Conservation (phyloP, 2,329 filamentous ascomycete genomes). For the Fusarium newnesense region DNA sequence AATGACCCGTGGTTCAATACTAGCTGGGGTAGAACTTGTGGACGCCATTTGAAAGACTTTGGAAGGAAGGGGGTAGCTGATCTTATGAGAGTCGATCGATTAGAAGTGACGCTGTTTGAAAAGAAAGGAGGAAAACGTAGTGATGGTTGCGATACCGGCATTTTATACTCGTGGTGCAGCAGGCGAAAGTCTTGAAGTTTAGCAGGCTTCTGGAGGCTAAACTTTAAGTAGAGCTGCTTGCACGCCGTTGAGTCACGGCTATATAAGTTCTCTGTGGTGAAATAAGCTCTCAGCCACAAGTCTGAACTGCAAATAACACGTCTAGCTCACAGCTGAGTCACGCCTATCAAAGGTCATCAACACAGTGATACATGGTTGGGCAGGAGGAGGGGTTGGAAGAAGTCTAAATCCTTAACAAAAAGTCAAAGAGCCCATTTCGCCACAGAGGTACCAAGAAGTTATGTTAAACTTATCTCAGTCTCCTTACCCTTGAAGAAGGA, state of each 20-base stretch:
- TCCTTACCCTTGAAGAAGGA: accelerated
- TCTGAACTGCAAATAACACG: no score
- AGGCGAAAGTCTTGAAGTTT: not conserved
- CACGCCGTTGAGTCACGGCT: not conserved
- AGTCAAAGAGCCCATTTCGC: accelerated
- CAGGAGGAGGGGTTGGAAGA: not conserved
- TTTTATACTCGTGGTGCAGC: not conserved
- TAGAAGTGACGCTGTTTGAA: accelerated
- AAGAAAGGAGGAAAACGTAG: accelerated
- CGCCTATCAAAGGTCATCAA: not conserved
- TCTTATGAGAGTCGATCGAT: accelerated
- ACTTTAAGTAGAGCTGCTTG: not conserved
- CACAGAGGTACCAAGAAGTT: not conserved
- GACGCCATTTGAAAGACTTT: accelerated
- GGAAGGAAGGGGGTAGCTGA: accelerated
- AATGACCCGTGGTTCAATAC: accelerated
- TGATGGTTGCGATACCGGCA: accelerated
- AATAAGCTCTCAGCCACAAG: no score
- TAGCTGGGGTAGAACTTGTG: accelerated
- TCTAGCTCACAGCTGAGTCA: not conserved
- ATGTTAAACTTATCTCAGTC: not conserved
- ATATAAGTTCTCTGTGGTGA: no score
- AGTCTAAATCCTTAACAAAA: accelerated
- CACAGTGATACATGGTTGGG: not conserved
- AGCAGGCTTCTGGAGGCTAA: not conserved